Conservation (phyloP, 176 grass and related monocot species). For the Paspalum vaginatum region DNA sequence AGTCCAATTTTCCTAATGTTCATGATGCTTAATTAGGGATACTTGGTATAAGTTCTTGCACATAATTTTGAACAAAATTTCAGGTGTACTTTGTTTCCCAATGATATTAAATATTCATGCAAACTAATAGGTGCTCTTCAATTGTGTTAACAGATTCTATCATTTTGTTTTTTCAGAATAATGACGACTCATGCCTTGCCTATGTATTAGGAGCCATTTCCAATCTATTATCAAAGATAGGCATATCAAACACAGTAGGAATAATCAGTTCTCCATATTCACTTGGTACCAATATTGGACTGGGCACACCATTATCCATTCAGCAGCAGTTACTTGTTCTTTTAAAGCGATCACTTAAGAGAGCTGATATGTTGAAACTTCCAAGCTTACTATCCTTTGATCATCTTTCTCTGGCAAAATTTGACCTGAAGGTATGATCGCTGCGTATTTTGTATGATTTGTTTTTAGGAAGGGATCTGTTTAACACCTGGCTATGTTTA, state of each 20-base stretch:
- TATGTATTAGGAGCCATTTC: conserved; percentile 94
- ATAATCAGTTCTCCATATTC: conserved; percentile 80
- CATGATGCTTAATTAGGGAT: background rate
- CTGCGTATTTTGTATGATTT: conserved; percentile 1
- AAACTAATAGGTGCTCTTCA: background rate
- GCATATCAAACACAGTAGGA: conserved; percentile 66
- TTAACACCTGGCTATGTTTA: conserved; percentile 6
- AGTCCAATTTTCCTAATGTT: background rate
- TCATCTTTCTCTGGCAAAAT: conserved; percentile 86
- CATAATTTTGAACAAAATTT: background rate
- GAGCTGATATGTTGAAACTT: conserved; percentile 89
- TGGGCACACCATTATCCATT: conserved; percentile 73
- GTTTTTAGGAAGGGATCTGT: conserved; percentile 11
- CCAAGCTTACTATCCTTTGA: conserved; percentile 77
- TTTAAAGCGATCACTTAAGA: conserved; percentile 82
- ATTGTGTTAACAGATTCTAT: conserved; percentile 31
- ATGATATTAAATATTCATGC: background rate
- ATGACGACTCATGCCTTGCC: conserved; percentile 90
- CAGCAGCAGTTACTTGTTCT: conserved; percentile 93
- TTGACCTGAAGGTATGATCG: conserved; percentile 80
- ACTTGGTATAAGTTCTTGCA: conserved; percentile 8
- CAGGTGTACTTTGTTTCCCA: background rate
- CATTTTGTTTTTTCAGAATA: conserved; percentile 72
- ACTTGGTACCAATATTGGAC: conserved; percentile 78
- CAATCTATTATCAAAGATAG: conserved; percentile 84